A percentile compares a stretch with the other conserved stretches of the same genome.
Evolutionary conservation across 2,329 filamentous ascomycete species (phyloP).

Genomic region (Apiospora sp.): DNA sequence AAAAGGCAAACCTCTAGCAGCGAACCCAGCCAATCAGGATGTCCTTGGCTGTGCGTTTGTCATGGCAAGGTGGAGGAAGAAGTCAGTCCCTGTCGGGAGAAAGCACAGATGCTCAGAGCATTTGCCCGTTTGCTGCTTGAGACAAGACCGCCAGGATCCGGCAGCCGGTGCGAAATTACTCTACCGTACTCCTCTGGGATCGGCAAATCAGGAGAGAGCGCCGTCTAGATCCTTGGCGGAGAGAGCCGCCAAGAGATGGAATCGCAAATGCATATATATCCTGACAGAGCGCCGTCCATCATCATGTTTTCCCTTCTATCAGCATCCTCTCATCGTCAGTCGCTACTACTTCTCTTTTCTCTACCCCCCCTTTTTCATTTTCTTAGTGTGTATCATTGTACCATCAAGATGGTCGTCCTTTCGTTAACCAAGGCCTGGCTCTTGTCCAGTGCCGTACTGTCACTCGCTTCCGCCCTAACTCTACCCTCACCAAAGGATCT

Average conservation of each 20-base stretch:
- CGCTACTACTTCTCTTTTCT: neutral
- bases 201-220: neutral
- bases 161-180: neutral
- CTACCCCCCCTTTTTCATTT: neutral
- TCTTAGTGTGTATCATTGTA: neutral
- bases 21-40: neutral
- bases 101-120: neutral
- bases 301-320: neutral
- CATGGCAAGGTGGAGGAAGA: neutral
- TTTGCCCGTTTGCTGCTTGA: neutral
- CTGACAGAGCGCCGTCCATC: neutral
- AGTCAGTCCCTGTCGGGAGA: neutral
- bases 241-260: neutral
- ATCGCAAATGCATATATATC: neutral
- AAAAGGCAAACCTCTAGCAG: neutral
- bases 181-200: neutral
- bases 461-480: constrained; percentile 14
- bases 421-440: constrained; percentile 8
- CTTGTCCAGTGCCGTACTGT: constrained; percentile 6
- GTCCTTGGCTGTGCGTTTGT: neutral
- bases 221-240: neutral
- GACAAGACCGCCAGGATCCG: neutral
- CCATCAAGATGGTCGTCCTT: constrained; percentile 15
- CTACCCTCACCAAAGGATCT: neutral
- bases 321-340: neutral